Conservation (phyloP, 1,284 basidiomycete genomes). For the Clitocybe nebularis region DNA sequence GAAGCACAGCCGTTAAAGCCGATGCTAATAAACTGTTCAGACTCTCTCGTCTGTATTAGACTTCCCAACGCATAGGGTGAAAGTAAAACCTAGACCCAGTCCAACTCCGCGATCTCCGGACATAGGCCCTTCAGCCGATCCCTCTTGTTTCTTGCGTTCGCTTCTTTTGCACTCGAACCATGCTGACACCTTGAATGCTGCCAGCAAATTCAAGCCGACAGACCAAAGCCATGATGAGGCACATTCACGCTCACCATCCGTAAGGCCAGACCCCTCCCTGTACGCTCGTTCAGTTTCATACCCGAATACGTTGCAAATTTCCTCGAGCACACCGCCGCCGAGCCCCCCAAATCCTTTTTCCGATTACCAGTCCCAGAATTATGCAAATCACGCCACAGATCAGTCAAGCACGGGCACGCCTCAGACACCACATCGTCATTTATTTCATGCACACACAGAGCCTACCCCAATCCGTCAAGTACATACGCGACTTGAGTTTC, state of each 20-base stretch:
- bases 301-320: constrained; percentile 22
- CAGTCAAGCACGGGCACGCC: constrained; percentile 6
- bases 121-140: constrained; percentile 19
- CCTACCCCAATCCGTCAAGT: constrained; percentile 18
- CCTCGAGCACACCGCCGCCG: constrained; percentile 4
- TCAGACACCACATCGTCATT: constrained; percentile 13
- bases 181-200: constrained; percentile 3
- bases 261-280: constrained; percentile 19
- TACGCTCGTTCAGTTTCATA: constrained; percentile 28
- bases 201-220: constrained; percentile 15
- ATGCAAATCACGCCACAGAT: not conserved
- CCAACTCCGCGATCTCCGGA: constrained; percentile 11
- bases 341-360: constrained; percentile 1
- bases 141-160: constrained; percentile 46
- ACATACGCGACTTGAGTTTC: constrained; percentile 32
- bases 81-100: constrained; percentile 33
- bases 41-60: constrained; percentile 58
- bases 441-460: constrained; percentile 30
- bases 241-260: constrained; percentile 23
- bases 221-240: constrained; percentile 13
- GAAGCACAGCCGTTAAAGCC: not conserved
- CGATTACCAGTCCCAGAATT: constrained; percentile 3
- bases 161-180: constrained; percentile 41
- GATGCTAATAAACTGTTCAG: constrained; percentile 29
- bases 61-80: constrained; percentile 52